Evolutionary conservation across 306 rosid species (phyloP).

Genomic region (Crotalaria pallida): DNA sequence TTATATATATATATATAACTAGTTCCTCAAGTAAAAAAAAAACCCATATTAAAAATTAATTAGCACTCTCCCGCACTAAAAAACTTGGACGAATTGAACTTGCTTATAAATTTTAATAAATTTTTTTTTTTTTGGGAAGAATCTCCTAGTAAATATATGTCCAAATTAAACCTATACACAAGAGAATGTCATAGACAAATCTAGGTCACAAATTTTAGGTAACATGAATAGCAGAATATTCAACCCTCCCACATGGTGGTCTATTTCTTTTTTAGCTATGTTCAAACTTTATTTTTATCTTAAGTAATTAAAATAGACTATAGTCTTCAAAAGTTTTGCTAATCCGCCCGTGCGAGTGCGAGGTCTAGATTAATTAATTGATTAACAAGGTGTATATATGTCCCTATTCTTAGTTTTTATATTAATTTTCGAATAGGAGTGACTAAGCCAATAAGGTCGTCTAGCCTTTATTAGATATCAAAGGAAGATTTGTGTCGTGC

Average conservation of each 20-base stretch:
- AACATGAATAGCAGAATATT: constrained; percentile 10
- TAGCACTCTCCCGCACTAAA: too few species aligned
- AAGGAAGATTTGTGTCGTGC: constrained; percentile 22
- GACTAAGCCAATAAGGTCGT: neutral
- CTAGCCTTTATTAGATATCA: neutral
- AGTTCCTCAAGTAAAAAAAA: too few species aligned
- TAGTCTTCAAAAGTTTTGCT: neutral
- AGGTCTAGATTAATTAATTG: constrained; percentile 2
- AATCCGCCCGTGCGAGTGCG: neutral
- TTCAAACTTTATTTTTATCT: too few species aligned
- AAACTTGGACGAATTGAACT: too few species aligned
- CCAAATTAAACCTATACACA: constrained; percentile 8
- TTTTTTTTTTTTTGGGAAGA: constrained; percentile 1
- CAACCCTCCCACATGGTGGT: constrained; percentile 32
- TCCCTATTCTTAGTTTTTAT: too few species aligned
- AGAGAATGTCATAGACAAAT: neutral
- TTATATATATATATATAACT: too few species aligned
- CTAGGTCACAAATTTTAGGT: neutral
- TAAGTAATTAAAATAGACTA: neutral
- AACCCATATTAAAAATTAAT: too few species aligned
- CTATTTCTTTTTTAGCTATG: constrained; percentile 6
- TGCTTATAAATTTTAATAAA: too few species aligned
- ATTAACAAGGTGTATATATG: neutral
- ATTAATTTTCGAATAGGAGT: neutral
- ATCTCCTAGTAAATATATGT: constrained; percentile 9